These are phyloP conservation scores for Hysterium pulicare DNA, from an alignment of 2,329 filamentous ascomycete species.

Conservation along the genomic window DNA sequence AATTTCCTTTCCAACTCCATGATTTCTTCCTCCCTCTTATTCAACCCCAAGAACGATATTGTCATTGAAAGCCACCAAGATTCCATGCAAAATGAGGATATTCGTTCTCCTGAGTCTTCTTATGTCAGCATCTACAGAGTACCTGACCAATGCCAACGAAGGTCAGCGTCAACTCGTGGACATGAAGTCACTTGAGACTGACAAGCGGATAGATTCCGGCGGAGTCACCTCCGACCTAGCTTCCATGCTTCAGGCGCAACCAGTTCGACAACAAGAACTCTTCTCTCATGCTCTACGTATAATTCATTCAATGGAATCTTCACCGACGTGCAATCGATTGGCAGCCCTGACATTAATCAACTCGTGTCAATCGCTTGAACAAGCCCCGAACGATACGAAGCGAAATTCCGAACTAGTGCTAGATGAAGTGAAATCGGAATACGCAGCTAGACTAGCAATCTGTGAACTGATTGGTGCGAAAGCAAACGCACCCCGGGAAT, in stretches of 20 bases:
- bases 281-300: slow-evolving; percentile 43
- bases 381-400: slow-evolving; percentile 12
- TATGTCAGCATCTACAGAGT: neutral
- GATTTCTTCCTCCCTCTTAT: too few species aligned
- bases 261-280: slow-evolving; percentile 24
- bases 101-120: neutral
- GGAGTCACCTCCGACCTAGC: slow-evolving; percentile 8
- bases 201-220: neutral
- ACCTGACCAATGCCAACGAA: neutral
- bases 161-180: neutral
- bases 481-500: slow-evolving; percentile 49
- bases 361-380: slow-evolving; percentile 51
- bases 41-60: too few species aligned
- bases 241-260: slow-evolving; percentile 13
- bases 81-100: neutral
- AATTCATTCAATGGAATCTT: slow-evolving; percentile 42
- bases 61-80: too few species aligned
- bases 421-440: slow-evolving; percentile 51
- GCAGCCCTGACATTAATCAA: slow-evolving; percentile 52
- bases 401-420: slow-evolving; percentile 21
- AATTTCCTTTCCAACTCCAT: too few species aligned
- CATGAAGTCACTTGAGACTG: neutral
- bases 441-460: slow-evolving; percentile 60
- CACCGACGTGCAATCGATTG: slow-evolving; percentile 52
- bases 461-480: slow-evolving; percentile 59